These are phyloP conservation scores for Vitis hybrid DNA, from an alignment of 177 flowering plant genomes.

Conservation along the genomic window DNA sequence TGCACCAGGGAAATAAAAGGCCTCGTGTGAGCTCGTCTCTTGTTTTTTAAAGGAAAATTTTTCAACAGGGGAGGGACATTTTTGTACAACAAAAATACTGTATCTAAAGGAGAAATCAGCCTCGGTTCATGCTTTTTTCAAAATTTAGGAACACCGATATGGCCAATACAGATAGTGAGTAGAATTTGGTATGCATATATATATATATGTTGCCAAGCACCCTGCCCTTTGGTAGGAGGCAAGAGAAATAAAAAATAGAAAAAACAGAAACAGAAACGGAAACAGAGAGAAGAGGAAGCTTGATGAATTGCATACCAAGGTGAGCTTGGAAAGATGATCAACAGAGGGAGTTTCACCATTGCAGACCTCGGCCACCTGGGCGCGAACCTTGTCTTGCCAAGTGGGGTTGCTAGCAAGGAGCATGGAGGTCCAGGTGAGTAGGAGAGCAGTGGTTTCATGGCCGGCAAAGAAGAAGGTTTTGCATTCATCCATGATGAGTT, in stretches of 20 bases:
- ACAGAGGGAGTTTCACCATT: slow-evolving; percentile 50
- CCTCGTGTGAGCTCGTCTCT: too few species aligned
- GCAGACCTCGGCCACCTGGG: slow-evolving; percentile 64
- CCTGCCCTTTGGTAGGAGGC: too few species aligned
- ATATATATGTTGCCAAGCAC: too few species aligned
- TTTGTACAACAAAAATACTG: not conserved
- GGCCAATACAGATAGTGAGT: too few species aligned
- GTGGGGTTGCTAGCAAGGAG: slow-evolving; percentile 79
- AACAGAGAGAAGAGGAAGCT: not conserved
- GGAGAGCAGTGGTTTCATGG: slow-evolving; percentile 89
- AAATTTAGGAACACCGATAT: too few species aligned
- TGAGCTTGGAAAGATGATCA: slow-evolving; percentile 81
- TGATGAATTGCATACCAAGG: slow-evolving; percentile 45
- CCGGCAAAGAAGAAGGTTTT: slow-evolving; percentile 98
- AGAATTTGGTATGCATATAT: too few species aligned
- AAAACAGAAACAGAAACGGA: not conserved
- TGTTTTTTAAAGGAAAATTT: not conserved
- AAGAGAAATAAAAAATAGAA: not conserved
- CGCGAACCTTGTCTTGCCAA: slow-evolving; percentile 88
- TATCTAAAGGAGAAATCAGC: too few species aligned
- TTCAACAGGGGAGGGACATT: not conserved
- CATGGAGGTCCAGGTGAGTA: slow-evolving; percentile 96
- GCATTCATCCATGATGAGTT: slow-evolving; percentile 91
- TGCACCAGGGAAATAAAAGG: slow-evolving; percentile 30
- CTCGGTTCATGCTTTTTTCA: not conserved